Evolutionary conservation across 768 basidiomycete genomes (phyloP).

Genomic region (Suillus tomentosus): DNA sequence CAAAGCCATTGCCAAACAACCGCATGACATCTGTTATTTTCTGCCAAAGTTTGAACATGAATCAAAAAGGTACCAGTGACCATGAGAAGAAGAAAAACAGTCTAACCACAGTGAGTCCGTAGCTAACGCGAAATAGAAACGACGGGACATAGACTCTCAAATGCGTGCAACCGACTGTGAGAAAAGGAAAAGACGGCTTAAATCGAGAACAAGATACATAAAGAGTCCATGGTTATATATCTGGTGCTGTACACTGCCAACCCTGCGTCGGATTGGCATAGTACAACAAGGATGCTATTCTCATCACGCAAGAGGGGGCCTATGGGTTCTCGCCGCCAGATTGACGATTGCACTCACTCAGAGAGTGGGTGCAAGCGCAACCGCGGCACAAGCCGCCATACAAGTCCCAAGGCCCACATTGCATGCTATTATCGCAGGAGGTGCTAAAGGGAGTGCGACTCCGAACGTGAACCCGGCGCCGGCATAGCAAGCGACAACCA

Average conservation of each 20-base stretch:
- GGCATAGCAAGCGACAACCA: conserved; percentile 25
- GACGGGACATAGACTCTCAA: neutral
- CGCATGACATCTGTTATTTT: neutral
- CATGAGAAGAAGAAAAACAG: neutral
- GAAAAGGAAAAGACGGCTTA: too few relatives aligned
- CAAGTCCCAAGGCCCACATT: conserved; percentile 26
- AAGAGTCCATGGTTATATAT: too few relatives aligned
- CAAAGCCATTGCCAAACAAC: neutral
- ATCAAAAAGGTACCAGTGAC: neutral
- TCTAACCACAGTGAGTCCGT: neutral
- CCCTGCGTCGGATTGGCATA: too few relatives aligned
- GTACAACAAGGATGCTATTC: neutral
- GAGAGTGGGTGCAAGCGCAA: conserved; percentile 26
- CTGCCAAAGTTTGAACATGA: neutral
- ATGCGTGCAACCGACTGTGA: too few relatives aligned
- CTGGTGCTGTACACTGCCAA: too few relatives aligned
- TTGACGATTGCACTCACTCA: conserved; percentile 15
- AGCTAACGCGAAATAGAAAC: neutral
- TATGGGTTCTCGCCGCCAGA: neutral
- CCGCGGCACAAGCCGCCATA: conserved; percentile 26
- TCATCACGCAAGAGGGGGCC: neutral
- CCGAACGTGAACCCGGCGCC: conserved; percentile 31
- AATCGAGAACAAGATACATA: too few relatives aligned
- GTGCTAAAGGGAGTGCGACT: conserved; percentile 19
- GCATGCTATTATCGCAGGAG: conserved; percentile 26